Percentiles rank a stretch among this genome's conserved stretches.
Evolutionary conservation across 768 basidiomycete species (phyloP).

Genomic region (Russula sp.): DNA sequence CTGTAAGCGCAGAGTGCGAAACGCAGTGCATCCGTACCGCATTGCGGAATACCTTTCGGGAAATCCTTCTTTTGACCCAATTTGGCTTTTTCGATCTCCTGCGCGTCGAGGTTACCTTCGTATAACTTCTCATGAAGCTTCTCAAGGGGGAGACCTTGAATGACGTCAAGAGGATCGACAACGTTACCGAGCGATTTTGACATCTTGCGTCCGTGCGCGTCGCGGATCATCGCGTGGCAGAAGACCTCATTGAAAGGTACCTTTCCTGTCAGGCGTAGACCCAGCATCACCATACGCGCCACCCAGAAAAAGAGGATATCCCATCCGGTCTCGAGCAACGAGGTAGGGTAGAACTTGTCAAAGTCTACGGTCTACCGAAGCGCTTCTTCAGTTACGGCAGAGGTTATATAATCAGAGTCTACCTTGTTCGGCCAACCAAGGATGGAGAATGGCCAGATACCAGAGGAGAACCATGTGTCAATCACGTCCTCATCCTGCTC

Average conservation of each 20-base stretch:
- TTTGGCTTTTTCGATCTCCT: conserved; percentile 87
- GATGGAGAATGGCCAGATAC: conserved; percentile 95
- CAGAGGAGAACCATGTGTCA: conserved; percentile 99
- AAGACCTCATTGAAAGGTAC: conserved; percentile 95
- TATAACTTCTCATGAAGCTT: conserved; percentile 79
- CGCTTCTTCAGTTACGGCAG: conserved; percentile 10
- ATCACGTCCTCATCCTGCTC: conserved; percentile 96
- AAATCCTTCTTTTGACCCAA: conserved; percentile 98
- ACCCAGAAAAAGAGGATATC: conserved; percentile 99
- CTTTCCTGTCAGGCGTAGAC: conserved; percentile 80
- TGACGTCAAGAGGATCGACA: conserved; percentile 94
- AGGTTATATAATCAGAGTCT: not conserved
- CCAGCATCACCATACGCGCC: conserved; percentile 95
- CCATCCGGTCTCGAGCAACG: conserved; percentile 97
- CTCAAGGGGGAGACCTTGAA: conserved; percentile 78
- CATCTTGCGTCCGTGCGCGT: conserved; percentile 99
- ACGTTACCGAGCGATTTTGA: conserved; percentile 97
- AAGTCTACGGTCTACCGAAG: conserved; percentile 66
- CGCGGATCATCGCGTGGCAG: conserved; percentile 98
- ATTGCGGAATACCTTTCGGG: conserved; percentile 98
- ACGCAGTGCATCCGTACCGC: conserved; percentile 93
- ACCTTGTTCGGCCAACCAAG: conserved; percentile 97
- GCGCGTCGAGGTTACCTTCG: conserved; percentile 90
- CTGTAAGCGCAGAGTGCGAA: conserved; percentile 96
- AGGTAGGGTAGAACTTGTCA: conserved; percentile 79